Evolutionary conservation across 768 basidiomycete species (phyloP), one percentile per base, ranked within the genome.

Genomic region (Suillus paluster): DNA sequence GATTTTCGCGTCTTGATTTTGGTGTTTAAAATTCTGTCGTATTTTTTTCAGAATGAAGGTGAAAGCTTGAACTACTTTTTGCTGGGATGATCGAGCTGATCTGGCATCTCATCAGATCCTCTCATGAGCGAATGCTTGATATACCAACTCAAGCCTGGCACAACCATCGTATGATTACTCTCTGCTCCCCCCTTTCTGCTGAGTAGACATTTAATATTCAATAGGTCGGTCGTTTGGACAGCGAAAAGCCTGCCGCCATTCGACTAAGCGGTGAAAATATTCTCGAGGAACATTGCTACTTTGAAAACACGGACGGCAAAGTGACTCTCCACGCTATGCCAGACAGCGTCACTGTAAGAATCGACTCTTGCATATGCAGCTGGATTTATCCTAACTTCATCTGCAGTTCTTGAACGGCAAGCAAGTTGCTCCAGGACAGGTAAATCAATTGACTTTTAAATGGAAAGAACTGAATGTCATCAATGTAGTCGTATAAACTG

Each of bases 51-150:
- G 88, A 91, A 91, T 74, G 90, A 91, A 85, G 91, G 90, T 85
- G 57, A 69, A 81, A 63, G 53, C 3, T 30, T 50, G 12, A 15
- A 44, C 10, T 50, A 44, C 10, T 50, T 39, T 58, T 25, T 36
- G 8, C 5, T 15, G 4, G 63, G 57, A 60, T 46, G n/a, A 60
- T 63, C 21, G 55, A 54, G 55, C 58, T 67, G 63, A 63, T 62
- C 52, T 65, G 41, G 52, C 30, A 21, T 59, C 64, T 63, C 57
- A 67, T 55, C 63, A 93, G 95, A 97, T 80, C 96, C 95, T 55
- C 83, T 97, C 56, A 97, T 97, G 95, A 94, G 92, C 72, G 95
- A 97, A 79, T 96, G 94, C 77, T 78, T 95, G 70, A 90, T 94
- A 68, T 93, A 99, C 73, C 95, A 97, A 72, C 83, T 98, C 68